Evolutionary conservation across 148 eudicot genomes (phyloP).

Genomic region (Salicornia ramosissima): DNA sequence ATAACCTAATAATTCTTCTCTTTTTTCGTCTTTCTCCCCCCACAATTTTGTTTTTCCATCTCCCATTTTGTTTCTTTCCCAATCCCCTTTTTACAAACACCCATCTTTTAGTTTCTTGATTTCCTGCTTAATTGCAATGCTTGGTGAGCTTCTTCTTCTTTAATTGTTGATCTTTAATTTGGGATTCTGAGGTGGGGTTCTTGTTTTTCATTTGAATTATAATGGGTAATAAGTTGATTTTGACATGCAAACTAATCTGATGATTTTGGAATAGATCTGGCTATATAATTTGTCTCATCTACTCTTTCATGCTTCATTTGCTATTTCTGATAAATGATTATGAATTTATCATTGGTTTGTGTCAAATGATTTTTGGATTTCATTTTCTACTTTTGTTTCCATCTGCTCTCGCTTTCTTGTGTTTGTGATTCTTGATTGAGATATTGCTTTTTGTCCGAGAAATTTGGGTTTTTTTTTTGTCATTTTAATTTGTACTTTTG

Average conservation of each 20-base stretch:
- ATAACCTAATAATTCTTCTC: no score
- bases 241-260: conserved; percentile 23
- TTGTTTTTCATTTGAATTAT: conserved; percentile 1
- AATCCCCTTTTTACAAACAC: no score
- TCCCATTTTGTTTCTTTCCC: no score
- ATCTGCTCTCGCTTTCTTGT: neutral
- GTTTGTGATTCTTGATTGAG: neutral
- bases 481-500: neutral
- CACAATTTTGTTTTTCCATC: no score
- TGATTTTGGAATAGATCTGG: conserved; percentile 26
- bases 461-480: neutral
- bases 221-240: conserved; percentile 21
- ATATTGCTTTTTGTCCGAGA: neutral
- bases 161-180: neutral
- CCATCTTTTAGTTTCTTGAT: no score
- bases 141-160: no score
- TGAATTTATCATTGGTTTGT: conserved; percentile 12
- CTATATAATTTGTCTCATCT: conserved; percentile 3
- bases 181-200: conserved; percentile 10
- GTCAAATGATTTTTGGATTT: conserved; percentile 5
- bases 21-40: no score
- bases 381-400: neutral
- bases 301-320: neutral
- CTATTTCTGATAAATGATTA: neutral
- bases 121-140: no score